Evolutionary conservation across 2,329 filamentous ascomycete species (phyloP).

Genomic region (Madurella mycetomatis): DNA sequence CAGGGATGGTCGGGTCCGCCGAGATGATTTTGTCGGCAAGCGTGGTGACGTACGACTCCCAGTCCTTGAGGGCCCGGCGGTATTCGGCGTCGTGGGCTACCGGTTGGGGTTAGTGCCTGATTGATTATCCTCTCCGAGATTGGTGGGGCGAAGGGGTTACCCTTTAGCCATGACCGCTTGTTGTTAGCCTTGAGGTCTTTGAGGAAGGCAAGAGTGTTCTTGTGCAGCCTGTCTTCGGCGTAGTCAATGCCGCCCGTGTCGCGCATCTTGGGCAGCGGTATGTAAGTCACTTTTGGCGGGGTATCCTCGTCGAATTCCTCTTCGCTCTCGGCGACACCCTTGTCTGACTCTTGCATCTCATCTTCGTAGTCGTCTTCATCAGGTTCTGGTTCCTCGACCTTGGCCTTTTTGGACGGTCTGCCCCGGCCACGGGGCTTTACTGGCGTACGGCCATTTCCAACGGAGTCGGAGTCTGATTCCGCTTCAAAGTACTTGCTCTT

Average conservation of each 20-base stretch:
- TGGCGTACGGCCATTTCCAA: background rate
- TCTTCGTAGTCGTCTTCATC: constrained; percentile 20
- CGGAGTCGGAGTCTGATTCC: constrained; percentile 14
- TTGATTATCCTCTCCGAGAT: background rate
- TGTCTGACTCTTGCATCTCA: constrained; percentile 14
- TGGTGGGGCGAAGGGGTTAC: constrained; percentile 33
- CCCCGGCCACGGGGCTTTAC: constrained; percentile 7
- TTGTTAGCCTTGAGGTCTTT: constrained; percentile 58
- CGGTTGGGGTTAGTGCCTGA: background rate
- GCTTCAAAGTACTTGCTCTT: constrained; percentile 52
- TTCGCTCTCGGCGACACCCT: constrained; percentile 22
- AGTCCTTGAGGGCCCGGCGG: constrained; percentile 73
- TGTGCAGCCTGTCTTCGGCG: constrained; percentile 49
- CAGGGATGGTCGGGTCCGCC: constrained; percentile 76
- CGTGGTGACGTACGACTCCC: constrained; percentile 70
- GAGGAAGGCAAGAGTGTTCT: constrained; percentile 56
- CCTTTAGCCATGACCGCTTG: constrained; percentile 54
- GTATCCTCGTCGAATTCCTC: constrained; percentile 33
- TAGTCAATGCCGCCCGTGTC: constrained; percentile 44
- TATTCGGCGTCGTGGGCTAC: constrained; percentile 76
- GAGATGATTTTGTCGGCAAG: constrained; percentile 67
- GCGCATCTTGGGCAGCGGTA: constrained; percentile 39
- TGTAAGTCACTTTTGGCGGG: constrained; percentile 36
- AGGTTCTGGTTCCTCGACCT: constrained; percentile 4
- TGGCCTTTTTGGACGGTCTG: constrained; percentile 12